Percentiles rank a stretch among this genome's conserved stretches.
Conservation (phyloP, 495 filamentous ascomycete species). For the Penicillium manginii region DNA sequence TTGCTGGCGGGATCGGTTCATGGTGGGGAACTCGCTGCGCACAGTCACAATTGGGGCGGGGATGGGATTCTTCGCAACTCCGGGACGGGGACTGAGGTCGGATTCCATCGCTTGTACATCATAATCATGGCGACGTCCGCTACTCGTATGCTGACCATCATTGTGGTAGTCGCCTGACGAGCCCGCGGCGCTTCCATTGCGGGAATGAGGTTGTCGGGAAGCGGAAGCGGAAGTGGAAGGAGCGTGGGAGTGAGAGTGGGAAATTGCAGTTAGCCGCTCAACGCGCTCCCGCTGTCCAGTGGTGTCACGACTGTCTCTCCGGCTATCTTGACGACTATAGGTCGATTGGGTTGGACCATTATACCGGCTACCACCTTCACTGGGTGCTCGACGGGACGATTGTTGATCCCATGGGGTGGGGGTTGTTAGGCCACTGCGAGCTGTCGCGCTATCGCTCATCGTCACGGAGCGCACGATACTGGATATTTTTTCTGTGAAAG, state of each 20-base stretch:
- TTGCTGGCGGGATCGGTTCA: slow-evolving; percentile 89
- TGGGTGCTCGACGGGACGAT: slow-evolving; percentile 52
- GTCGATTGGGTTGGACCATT: slow-evolving; percentile 13
- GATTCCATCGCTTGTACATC: slow-evolving; percentile 97
- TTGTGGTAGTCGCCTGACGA: slow-evolving; percentile 73
- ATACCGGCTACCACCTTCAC: slow-evolving; percentile 48
- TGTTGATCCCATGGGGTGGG: slow-evolving; percentile 63
- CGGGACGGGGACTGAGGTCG: slow-evolving; percentile 69
- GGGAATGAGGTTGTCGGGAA: slow-evolving; percentile 54
- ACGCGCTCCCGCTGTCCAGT: slow-evolving; percentile 53
- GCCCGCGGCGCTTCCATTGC: slow-evolving; percentile 77
- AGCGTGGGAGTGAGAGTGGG: slow-evolving; percentile 23
- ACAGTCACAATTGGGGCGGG: slow-evolving; percentile 89
- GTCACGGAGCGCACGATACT: slow-evolving; percentile 89
- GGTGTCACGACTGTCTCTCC: slow-evolving; percentile 61
- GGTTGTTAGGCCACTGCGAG: slow-evolving; percentile 55
- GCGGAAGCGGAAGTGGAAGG: too few relatives aligned
- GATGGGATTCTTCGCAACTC: slow-evolving; percentile 83
- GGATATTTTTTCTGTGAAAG: slow-evolving; percentile 96
- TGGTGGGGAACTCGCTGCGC: slow-evolving; percentile 93
- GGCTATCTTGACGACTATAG: slow-evolving; percentile 56
- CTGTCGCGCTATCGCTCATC: slow-evolving; percentile 59
- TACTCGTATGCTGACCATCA: slow-evolving; percentile 56
- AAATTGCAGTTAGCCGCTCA: slow-evolving; percentile 60
- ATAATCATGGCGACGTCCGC: slow-evolving; percentile 81